Conservation (phyloP, 116 monocot species). For the Papilionanthe hybrid region DNA sequence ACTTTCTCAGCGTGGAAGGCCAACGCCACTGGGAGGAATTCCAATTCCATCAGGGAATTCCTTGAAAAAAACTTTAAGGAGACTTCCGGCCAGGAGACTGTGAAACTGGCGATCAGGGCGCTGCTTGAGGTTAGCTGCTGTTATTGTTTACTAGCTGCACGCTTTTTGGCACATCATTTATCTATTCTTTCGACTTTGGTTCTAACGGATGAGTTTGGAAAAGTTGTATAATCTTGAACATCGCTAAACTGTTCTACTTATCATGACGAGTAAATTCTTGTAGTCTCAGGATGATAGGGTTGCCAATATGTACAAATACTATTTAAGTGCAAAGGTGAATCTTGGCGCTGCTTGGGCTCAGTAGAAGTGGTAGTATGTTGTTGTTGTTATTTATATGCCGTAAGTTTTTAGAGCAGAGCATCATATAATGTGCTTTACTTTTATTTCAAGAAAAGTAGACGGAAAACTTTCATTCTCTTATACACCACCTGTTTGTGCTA, state of each 20-base stretch:
- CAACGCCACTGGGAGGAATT: constrained; percentile 89
- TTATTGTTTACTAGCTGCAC: not conserved
- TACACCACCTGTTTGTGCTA: not conserved
- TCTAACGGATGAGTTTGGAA: not conserved
- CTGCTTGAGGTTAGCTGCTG: constrained; percentile 58
- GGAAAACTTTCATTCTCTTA: not conserved
- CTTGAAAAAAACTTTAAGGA: constrained; percentile 94
- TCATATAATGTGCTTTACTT: not conserved
- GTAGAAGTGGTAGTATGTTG: constrained; percentile 19
- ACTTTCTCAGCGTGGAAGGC: constrained; percentile 96
- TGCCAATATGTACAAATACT: not conserved
- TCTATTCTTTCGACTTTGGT: not conserved
- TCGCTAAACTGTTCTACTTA: not conserved
- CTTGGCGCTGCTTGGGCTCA: too few species aligned
- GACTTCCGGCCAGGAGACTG: constrained; percentile 71
- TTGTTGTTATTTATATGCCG: not conserved
- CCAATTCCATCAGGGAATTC: constrained; percentile 89
- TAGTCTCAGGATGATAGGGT: not conserved
- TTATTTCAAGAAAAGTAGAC: not conserved
- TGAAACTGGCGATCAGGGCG: constrained; percentile 78
- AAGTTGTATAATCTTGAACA: not conserved
- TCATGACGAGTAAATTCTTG: not conserved
- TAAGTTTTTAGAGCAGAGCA: not conserved
- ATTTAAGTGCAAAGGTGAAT: not conserved
- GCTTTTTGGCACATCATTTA: not conserved